Percentiles rank a stretch among this genome's conserved stretches.
These are phyloP conservation scores for Phytophthora megakarya DNA, from an alignment of 352 stramenopile species.

Conservation along the genomic window DNA sequence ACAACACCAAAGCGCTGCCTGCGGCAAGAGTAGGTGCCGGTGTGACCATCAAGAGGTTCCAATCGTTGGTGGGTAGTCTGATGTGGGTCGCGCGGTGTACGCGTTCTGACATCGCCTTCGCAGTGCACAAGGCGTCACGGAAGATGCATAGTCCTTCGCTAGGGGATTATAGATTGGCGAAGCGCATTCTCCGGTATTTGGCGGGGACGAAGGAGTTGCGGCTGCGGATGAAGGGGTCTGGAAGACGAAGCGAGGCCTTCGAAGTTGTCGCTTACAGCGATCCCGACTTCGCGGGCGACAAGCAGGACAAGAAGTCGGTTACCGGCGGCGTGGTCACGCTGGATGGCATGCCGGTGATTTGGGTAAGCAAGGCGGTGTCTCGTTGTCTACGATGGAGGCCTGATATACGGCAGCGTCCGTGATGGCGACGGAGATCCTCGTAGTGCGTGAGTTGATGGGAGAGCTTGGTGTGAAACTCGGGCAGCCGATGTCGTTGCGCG, in stretches of 20 bases:
- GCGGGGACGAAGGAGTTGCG: background rate
- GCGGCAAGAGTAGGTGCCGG: background rate
- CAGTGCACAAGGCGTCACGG: slow-evolving; percentile 22
- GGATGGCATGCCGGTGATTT: background rate
- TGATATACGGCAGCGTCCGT: background rate
- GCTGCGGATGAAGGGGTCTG: background rate
- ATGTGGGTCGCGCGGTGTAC: slow-evolving; percentile 16
- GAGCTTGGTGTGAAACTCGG: background rate
- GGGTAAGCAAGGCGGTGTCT: background rate
- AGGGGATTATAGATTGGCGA: slow-evolving; percentile 13
- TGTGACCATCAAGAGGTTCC: background rate
- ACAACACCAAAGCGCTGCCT: background rate
- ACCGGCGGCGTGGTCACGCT: background rate
- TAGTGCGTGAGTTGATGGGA: background rate
- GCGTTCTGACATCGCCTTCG: slow-evolving; percentile 31
- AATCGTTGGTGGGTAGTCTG: background rate
- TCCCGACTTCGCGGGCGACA: background rate
- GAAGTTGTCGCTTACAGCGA: background rate
- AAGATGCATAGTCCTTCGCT: slow-evolving; percentile 6
- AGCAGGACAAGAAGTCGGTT: background rate
- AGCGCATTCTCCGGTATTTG: background rate
- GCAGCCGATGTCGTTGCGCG: background rate
- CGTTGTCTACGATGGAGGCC: background rate
- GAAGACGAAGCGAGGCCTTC: background rate
- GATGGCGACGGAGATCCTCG: background rate